Evolutionary conservation across 257 asterid species (phyloP), one percentile per base, ranked within the genome.

Genomic region (Lycium barbarum): DNA sequence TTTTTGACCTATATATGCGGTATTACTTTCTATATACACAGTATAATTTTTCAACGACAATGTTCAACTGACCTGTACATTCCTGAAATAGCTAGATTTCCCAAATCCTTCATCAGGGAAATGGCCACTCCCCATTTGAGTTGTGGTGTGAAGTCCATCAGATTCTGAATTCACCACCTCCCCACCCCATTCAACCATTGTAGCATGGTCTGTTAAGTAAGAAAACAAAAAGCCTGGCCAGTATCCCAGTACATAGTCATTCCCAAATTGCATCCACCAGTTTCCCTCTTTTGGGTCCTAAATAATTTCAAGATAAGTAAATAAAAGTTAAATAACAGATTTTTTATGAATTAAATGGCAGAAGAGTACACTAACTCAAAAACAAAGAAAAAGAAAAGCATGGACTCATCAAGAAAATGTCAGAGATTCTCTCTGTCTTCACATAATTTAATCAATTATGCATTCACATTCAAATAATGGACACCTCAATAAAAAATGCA

Each of bases 121-220:
- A 88, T 92, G 97, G 9, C 98, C 98, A 81, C 98, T 95, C 3
- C 98, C 98, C 98, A 95, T 95, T 79, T 95, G 95, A 17, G 98
- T 95, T 22, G 95, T 93, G 43, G 98, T 93, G 88, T 95, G 98
- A 47, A 88, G 81, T 26, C 96, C 98, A 54, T 93, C 97, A 0
- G 96, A 90, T 26, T 87, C 88, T 2, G 92, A 87, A 88, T 95
- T 95, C 88, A 95, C 98, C 10, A 95, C 97, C 81, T 95, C 98
- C 17, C 98, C 98, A 7, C 98, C 98, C 98, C 98, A 95, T 86
- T 95, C 95, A 38, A 95, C 79, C 96, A 92, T 86, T 2, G 97
- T 87, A 22, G 95, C 97, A 87, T 94, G 92, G 84, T 90, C 96
- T 6, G 90, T 86, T 63, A 95, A 84, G 89, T 90, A 87, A 0